phyloP scores from a whole-genome alignment of 1,139 yeast genomes.

The Casaregolazyma lundiana region DNA sequence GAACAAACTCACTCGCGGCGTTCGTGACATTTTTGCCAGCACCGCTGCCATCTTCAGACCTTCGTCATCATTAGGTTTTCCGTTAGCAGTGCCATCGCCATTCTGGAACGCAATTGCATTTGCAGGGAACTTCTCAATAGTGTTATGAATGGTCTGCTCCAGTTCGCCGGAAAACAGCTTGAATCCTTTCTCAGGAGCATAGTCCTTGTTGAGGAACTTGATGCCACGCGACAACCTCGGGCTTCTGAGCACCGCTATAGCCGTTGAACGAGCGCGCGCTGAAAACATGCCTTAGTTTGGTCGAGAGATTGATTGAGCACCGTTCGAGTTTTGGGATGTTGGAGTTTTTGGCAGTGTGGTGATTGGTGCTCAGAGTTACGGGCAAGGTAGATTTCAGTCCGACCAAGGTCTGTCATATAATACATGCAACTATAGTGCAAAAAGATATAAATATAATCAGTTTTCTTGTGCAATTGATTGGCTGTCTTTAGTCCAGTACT shows the following conservation, averaged over 20 bases:
- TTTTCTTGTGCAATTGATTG: not conserved
- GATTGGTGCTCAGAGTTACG: constrained; percentile 10
- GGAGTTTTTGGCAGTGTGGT: not conserved
- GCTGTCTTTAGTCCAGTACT: constrained; percentile 31
- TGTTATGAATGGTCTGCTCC: constrained; percentile 30
- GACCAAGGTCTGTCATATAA: constrained; percentile 1
- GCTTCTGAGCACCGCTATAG: not conserved
- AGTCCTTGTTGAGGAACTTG: constrained; percentile 21
- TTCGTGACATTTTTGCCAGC: constrained; percentile 57
- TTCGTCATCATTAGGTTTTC: constrained; percentile 41
- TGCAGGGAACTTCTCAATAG: constrained; percentile 30
- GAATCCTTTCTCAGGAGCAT: constrained; percentile 23
- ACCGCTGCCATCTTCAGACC: constrained; percentile 74
- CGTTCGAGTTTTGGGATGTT: not conserved
- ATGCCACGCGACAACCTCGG: constrained; percentile 14
- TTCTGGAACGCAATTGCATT: constrained; percentile 52
- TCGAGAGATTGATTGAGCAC: not conserved
- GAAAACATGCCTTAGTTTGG: not conserved
- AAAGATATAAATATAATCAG: not conserved
- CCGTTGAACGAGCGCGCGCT: not conserved
- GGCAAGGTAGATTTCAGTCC: constrained; percentile 1
- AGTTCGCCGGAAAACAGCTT: constrained; percentile 27
- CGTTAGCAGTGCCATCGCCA: constrained; percentile 63
- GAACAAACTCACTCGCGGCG: constrained; percentile 57
- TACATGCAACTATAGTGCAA: constrained; percentile 4